Base-by-base conservation (phyloP, 352 stramenopile species). In the Elongisporangium prolatum region DNA sequence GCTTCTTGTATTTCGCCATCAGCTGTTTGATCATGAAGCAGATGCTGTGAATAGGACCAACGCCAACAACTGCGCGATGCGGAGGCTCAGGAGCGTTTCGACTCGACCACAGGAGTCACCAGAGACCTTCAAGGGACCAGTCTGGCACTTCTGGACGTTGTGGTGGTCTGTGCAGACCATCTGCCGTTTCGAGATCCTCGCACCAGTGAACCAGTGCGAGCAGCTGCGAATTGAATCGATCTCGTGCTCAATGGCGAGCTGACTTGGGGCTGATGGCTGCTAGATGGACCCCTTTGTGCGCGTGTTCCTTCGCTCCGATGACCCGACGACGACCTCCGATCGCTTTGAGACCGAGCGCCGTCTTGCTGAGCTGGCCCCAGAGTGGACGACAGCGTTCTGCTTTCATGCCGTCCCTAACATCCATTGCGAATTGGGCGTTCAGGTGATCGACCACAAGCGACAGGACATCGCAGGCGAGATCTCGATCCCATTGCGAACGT, bases 231-330 rank as follows among this genome's bases (percentile, higher is more conserved):
- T 13, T 13, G 28, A 40, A 40, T 40, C 1, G 28, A 40, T 14
- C 8, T 40, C 25, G 4, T 34, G 25, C 25, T 34, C 25, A 34
- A 8, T 9, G 25, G 8, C 25, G 25, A 4, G 8, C 28, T 40
- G 28, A 40, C 28, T 40, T 40, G 28, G 28, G 9, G 28, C 28
- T 40, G 28, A 40, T 48, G 4, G 8, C 24, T 50, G 55, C 16
- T 54, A 91, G 80, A 80, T 88, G 22, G 73, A 89, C 34, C 75
- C 81, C 13, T 68, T 77, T 17, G 77, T 86, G 14, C 73, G 77
- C 2, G 57, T 84, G 14, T 77, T 63, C 24, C 58, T 91, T 5
- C 60, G 67, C 16, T 56, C 50, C 5, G 13, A 28, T 20, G 17
- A 53, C 4, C 24, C 56, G 13, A 13, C 5, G 37, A 44, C 11